Evolutionary conservation across 2,329 filamentous ascomycete species (phyloP), one percentile per base, ranked within the genome.

Genomic region (Stemphylium vesicarium): DNA sequence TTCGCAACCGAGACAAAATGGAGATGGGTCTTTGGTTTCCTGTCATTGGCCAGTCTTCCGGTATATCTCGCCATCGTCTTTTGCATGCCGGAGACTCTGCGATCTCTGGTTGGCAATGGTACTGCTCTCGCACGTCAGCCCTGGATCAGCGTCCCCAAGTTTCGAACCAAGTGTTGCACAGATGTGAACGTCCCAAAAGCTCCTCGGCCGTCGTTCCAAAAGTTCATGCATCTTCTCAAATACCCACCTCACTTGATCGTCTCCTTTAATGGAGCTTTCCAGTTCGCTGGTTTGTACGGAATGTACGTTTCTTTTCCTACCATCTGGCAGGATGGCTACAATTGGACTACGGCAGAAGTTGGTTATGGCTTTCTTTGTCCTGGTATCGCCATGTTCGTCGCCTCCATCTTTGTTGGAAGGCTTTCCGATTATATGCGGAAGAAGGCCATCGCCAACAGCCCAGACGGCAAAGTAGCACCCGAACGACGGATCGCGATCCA

Each of bases 21-120:
- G 79, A 64, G 79, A 56, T 81, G 78, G 78, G 70, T 77, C 4
- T 80, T 80, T 53, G 78, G 75, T 1, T 79, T 80, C 39, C 56
- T 73, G 20, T 72, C 57, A 56, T 16, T 62, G 38, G 52, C 57
- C 2, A 70, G 56, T 61, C 54, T 65, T 20, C 74, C 62, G 20
- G 63, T 71, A 5, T 71, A 68, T 41, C 41, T 64, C 5, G 54
- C 68, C 3, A 68, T 79, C 16, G 24, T 74, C 16, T 71, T 80
- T 47, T 74, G 72, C 50, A 76, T 81, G 6, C 80, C 80, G 0
- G 80, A 82, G 57, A 82, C 80, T 2, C 68, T 81, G 8, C 75
- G 79, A 22, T 71, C 74, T 4, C 64, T 78, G 2, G 80, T 80
- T 2, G 80, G 80, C 4, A 79, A 80, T 49, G 79, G 78, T 13